phyloP scores from a whole-genome alignment of 441 rosid species.

The Macaranga tanarius region DNA sequence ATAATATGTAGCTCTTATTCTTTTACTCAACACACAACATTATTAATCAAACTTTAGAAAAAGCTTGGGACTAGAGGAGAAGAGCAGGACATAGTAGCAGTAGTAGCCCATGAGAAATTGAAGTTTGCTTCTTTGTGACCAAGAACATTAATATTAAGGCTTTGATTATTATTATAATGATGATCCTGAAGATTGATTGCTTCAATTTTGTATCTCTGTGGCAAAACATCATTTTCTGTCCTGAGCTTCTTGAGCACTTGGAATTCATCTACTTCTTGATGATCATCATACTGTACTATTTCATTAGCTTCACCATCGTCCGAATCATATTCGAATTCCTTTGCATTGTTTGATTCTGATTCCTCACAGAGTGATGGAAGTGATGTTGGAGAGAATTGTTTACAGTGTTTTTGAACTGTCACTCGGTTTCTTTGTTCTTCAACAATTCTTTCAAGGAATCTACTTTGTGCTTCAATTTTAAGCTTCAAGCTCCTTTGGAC shows the following conservation, averaged over 20 bases:
- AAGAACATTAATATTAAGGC: constrained; percentile 3
- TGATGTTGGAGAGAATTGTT: constrained; percentile 32
- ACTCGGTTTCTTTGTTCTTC: constrained; percentile 32
- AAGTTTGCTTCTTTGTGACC: constrained; percentile 24
- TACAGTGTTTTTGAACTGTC: constrained; percentile 25
- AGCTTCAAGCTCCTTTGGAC: constrained; percentile 49
- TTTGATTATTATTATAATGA: constrained; percentile 6
- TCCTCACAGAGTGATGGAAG: constrained; percentile 55
- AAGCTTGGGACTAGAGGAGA: constrained; percentile 43
- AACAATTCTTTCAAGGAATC: constrained; percentile 43
- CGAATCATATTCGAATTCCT: constrained; percentile 35
- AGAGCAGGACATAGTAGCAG: constrained; percentile 30
- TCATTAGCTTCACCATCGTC: too few species aligned
- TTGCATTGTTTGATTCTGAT: constrained; percentile 38
- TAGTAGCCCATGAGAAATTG: constrained; percentile 35
- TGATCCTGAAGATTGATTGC: constrained; percentile 3
- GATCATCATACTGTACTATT: constrained; percentile 19
- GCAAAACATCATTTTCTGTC: constrained; percentile 24
- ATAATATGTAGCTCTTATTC: background rate
- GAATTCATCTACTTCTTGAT: constrained; percentile 21
- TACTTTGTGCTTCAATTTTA: constrained; percentile 52
- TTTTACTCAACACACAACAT: background rate
- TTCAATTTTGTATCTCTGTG: constrained; percentile 19
- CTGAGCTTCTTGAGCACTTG: constrained; percentile 34
- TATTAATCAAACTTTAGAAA: constrained; percentile 20